These are phyloP conservation scores for Detonula confervacea DNA, from an alignment of 352 stramenopile species.

Conservation along the genomic window DNA sequence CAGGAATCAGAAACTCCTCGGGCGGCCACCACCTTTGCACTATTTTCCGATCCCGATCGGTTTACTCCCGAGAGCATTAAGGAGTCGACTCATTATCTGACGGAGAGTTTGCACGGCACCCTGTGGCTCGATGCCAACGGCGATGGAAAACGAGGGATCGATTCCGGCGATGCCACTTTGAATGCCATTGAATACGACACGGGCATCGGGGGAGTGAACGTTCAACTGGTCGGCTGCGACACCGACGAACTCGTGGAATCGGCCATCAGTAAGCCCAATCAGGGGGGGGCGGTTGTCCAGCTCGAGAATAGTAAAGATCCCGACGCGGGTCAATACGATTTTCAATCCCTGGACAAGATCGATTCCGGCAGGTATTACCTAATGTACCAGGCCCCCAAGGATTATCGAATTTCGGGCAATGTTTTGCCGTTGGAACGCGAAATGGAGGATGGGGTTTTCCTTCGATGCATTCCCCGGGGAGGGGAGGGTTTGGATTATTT, in stretches of 20 bases:
- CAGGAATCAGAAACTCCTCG: too few species aligned
- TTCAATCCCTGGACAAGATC: background rate
- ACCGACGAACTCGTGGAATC: slow-evolving; percentile 1
- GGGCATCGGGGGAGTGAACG: slow-evolving; percentile 13
- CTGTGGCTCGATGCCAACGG: slow-evolving; percentile 35
- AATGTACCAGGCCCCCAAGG: slow-evolving; percentile 25
- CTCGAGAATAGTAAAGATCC: background rate
- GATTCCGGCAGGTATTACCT: slow-evolving; percentile 45
- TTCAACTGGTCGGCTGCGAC: slow-evolving; percentile 25
- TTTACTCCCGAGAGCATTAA: background rate
- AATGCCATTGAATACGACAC: slow-evolving; percentile 41
- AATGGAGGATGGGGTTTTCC: background rate
- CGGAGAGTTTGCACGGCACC: background rate
- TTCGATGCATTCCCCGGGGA: slow-evolving; percentile 25
- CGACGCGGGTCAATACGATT: background rate
- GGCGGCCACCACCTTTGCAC: slow-evolving; percentile 3
- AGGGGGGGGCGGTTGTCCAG: background rate
- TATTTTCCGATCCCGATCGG: slow-evolving; percentile 19
- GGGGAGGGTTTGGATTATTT: background rate
- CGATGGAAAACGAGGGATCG: slow-evolving; percentile 29
- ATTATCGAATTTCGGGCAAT: slow-evolving; percentile 26
- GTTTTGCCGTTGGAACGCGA: slow-evolving; percentile 24
- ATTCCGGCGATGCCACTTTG: slow-evolving; percentile 20
- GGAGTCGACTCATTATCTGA: slow-evolving; percentile 13
- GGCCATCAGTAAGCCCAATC: background rate